These are phyloP conservation scores for Thalia dealbata DNA, from an alignment of 176 grass and related monocot genomes.

Conservation along the genomic window DNA sequence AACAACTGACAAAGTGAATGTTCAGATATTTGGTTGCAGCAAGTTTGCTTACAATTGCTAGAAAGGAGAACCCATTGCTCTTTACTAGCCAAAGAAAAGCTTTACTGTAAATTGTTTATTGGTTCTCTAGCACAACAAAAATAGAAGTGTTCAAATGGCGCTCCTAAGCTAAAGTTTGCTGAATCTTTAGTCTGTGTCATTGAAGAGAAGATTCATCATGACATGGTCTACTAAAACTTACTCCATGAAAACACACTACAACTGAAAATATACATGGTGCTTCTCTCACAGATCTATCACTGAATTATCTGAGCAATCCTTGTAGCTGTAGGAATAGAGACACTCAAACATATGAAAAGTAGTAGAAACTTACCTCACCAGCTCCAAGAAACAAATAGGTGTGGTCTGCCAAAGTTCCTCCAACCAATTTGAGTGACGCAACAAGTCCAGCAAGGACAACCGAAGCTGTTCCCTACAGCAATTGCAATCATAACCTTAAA, in stretches of 20 bases:
- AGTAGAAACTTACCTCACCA: slow-evolving; percentile 63
- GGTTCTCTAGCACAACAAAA: neutral
- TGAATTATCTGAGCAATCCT: neutral
- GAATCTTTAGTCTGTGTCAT: neutral
- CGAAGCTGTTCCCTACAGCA: slow-evolving; percentile 87
- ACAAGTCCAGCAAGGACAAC: slow-evolving; percentile 94
- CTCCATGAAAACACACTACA: neutral
- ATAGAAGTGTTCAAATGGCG: neutral
- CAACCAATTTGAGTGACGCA: slow-evolving; percentile 60
- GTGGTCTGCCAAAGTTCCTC: slow-evolving; percentile 83
- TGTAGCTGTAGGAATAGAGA: neutral
- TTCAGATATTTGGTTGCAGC: neutral
- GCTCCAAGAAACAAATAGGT: slow-evolving; percentile 99
- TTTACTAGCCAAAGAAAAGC: neutral
- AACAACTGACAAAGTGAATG: neutral
- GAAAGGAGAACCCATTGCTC: too few relatives aligned
- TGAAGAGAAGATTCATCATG: neutral
- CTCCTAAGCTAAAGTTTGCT: neutral
- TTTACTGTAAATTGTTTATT: neutral
- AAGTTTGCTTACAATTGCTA: neutral
- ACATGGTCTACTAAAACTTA: neutral
- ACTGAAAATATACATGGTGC: neutral
- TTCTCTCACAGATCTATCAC: neutral
- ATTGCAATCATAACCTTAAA: slow-evolving; percentile 6
- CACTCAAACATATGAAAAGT: neutral